Percentiles rank a stretch among this genome's conserved stretches.
Conservation (phyloP, 768 basidiomycete species). For the Leucosporidium creatinivorum region DNA sequence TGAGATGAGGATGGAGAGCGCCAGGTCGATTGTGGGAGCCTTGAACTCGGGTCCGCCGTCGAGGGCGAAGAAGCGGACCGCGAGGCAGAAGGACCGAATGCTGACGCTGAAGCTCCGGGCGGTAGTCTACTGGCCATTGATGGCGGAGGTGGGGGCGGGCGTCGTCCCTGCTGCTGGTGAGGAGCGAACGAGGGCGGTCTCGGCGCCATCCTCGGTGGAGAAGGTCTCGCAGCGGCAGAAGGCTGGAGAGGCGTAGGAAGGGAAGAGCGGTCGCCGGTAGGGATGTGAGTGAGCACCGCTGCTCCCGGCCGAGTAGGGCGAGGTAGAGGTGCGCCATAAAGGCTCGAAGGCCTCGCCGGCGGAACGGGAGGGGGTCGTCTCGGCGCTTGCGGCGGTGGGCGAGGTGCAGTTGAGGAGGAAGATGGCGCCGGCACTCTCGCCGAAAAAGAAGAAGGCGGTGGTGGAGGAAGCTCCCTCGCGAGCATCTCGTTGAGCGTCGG, state of each 20-base stretch:
- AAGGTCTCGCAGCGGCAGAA: not conserved
- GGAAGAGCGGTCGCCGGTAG: not conserved
- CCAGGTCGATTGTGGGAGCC: too few species aligned
- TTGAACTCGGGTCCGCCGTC: too few species aligned
- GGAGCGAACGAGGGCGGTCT: too few species aligned
- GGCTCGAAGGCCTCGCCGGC: not conserved
- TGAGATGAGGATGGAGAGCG: not conserved
- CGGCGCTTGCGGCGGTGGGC: not conserved
- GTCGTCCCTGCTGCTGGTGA: too few species aligned
- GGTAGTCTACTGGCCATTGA: too few species aligned
- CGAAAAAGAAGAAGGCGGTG: not conserved
- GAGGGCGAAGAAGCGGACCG: too few species aligned
- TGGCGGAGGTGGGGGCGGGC: too few species aligned
- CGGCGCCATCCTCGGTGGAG: too few species aligned
- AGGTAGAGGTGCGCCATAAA: not conserved
- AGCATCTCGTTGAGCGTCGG: not conserved
- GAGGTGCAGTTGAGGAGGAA: not conserved
- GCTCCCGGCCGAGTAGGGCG: not conserved
- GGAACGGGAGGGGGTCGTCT: not conserved
- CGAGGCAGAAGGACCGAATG: too few species aligned
- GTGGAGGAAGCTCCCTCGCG: not conserved
- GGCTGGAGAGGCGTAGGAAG: not conserved
- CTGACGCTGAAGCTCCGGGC: too few species aligned
- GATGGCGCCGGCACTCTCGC: not conserved
- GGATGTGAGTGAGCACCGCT: not conserved